Evolutionary conservation across 2,329 filamentous ascomycete species (phyloP).

Genomic region (Mollisiaceae sp.): DNA sequence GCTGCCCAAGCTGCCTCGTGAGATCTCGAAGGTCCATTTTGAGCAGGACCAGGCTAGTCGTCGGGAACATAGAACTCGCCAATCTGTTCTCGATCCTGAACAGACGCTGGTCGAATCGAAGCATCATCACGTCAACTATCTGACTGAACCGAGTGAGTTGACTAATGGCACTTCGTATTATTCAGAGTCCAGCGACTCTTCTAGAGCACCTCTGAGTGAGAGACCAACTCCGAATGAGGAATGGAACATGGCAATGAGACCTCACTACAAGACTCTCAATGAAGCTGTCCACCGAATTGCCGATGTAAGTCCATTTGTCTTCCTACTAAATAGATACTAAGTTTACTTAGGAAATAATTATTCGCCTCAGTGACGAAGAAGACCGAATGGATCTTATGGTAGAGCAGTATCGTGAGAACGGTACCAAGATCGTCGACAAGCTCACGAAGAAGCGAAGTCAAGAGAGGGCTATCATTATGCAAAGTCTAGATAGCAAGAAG

Average conservation of each 20-base stretch:
- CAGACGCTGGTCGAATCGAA: constrained; percentile 32
- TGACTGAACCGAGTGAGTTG: constrained; percentile 23
- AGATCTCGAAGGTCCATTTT: neutral
- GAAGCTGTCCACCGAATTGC: constrained; percentile 39
- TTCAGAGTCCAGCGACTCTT: constrained; percentile 24
- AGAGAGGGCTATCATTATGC: constrained; percentile 28
- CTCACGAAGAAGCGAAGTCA: constrained; percentile 28
- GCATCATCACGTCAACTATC: constrained; percentile 10
- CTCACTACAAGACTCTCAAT: constrained; percentile 38
- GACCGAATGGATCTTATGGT: constrained; percentile 38
- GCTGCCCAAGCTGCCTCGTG: neutral
- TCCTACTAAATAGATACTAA: constrained; percentile 27
- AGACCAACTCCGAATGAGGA: constrained; percentile 16
- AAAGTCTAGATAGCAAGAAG: constrained; percentile 30
- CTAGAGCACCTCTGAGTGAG: constrained; percentile 28
- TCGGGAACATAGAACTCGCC: constrained; percentile 1
- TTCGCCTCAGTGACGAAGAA: constrained; percentile 38
- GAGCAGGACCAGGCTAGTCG: neutral
- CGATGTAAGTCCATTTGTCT: constrained; percentile 34
- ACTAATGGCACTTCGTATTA: constrained; percentile 26
- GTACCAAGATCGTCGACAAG: constrained; percentile 33
- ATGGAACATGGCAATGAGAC: constrained; percentile 39
- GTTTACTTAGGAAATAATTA: constrained; percentile 38
- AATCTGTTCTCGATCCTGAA: constrained; percentile 24
- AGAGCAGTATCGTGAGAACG: constrained; percentile 39